Percentiles rank a stretch among this genome's conserved stretches.
These are phyloP conservation scores for Oxyria digyna DNA, from an alignment of 148 eudicot genomes.

Conservation along the genomic window DNA sequence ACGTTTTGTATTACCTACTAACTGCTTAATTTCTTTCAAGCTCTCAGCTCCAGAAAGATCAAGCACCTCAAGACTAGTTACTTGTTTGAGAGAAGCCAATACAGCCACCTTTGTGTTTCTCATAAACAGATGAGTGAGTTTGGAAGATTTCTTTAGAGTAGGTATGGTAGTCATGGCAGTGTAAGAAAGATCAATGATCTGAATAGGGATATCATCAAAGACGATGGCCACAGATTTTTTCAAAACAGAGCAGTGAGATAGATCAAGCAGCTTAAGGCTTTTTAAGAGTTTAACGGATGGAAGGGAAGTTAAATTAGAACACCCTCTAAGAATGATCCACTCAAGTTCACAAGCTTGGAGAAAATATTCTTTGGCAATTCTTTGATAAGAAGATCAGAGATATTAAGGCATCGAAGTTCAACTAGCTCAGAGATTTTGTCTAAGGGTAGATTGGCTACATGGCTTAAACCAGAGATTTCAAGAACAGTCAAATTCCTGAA, in stretches of 20 bases:
- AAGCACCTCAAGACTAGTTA: constrained; percentile 16
- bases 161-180: constrained; percentile 17
- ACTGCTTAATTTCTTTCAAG: constrained; percentile 13
- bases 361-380: background rate
- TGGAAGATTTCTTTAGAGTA: background rate
- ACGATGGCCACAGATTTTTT: constrained; percentile 1
- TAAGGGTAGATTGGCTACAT: background rate
- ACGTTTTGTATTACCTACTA: background rate
- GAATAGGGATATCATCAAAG: background rate
- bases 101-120: constrained; percentile 9
- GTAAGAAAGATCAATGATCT: constrained; percentile 18
- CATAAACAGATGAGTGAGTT: constrained; percentile 23
- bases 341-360: background rate
- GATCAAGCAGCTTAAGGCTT: background rate
- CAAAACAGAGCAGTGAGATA: constrained; percentile 8
- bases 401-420: background rate
- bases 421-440: background rate
- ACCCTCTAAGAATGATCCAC: constrained; percentile 3
- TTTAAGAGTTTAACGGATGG: background rate
- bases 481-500: constrained; percentile 23
- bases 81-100: constrained; percentile 3
- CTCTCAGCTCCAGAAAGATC: constrained; percentile 17
- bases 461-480: background rate
- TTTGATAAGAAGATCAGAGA: background rate
- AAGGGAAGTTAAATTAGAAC: background rate